These are phyloP conservation scores for Botrytis tulipae DNA, from an alignment of 2,329 filamentous ascomycete genomes.

Conservation along the genomic window DNA sequence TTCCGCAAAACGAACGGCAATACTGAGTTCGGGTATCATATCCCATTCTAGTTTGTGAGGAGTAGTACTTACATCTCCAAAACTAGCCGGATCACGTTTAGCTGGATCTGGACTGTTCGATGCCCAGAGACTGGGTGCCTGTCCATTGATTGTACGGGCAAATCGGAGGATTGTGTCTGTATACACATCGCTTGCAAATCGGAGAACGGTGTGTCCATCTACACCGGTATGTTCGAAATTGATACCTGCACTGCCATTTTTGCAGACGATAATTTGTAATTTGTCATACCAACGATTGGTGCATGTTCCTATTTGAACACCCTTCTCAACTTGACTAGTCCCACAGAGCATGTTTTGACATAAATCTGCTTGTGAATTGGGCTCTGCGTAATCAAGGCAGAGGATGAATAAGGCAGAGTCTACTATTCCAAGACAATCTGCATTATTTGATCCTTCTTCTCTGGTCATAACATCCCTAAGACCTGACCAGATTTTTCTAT, in stretches of 20 bases:
- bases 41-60: constrained; percentile 98
- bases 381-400: constrained; percentile 90
- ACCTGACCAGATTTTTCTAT: constrained; percentile 93
- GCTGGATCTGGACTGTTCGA: constrained; percentile 87
- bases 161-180: constrained; percentile 97
- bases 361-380: constrained; percentile 74
- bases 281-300: constrained; percentile 99
- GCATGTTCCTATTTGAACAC: constrained; percentile 94
- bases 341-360: constrained; percentile 99
- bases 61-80: constrained; percentile 89
- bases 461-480: constrained; percentile 82
- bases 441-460: constrained; percentile 88
- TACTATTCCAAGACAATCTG: constrained; percentile 91
- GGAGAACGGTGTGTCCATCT: constrained; percentile 92
- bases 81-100: constrained; percentile 86
- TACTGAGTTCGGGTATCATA: constrained; percentile 86
- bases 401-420: constrained; percentile 91
- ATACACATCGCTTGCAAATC: constrained; percentile 94
- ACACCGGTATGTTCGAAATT: constrained; percentile 99
- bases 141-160: constrained; percentile 90
- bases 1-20: constrained; percentile 91
- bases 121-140: constrained; percentile 88
- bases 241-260: constrained; percentile 97
- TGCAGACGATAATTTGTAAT: constrained; percentile 97
- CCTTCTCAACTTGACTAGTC: constrained; percentile 84